These are phyloP conservation scores for Acarospora socialis DNA, from an alignment of 2,329 filamentous ascomycete species.

Conservation along the genomic window DNA sequence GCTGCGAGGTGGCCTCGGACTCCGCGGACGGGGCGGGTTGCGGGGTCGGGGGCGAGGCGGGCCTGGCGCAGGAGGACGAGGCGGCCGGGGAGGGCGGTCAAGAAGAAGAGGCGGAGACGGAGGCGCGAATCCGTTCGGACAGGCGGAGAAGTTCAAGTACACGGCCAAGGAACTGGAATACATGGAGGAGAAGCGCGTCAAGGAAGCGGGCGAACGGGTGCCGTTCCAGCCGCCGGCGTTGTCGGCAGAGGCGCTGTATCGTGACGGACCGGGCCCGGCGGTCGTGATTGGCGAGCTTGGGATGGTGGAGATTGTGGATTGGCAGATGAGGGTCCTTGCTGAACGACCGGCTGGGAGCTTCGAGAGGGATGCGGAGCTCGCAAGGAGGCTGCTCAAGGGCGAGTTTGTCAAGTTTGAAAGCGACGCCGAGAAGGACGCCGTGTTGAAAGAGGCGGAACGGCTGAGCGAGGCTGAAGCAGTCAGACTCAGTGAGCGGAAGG, in stretches of 20 bases:
- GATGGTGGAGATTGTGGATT: slow-evolving; percentile 13
- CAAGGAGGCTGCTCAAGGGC: slow-evolving; percentile 23
- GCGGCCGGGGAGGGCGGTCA: slow-evolving; percentile 18
- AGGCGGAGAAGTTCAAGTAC: slow-evolving; percentile 19
- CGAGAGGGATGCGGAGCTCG: slow-evolving; percentile 19
- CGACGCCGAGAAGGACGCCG: slow-evolving; percentile 24
- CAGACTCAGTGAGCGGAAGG: slow-evolving; percentile 23
- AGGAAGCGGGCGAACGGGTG: slow-evolving; percentile 11
- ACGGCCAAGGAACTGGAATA: slow-evolving; percentile 19
- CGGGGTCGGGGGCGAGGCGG: slow-evolving; percentile 9
- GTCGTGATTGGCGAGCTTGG: slow-evolving; percentile 4
- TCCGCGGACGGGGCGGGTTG: background rate
- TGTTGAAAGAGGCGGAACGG: slow-evolving; percentile 22
- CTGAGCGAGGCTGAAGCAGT: slow-evolving; percentile 22
- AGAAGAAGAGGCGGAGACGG: slow-evolving; percentile 16
- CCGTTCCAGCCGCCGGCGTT: background rate
- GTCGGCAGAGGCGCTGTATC: background rate
- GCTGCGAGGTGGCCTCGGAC: background rate
- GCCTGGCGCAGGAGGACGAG: slow-evolving; percentile 8
- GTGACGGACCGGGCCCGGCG: slow-evolving; percentile 1
- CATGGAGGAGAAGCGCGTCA: slow-evolving; percentile 20
- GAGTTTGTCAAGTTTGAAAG: slow-evolving; percentile 25
- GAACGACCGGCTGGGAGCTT: slow-evolving; percentile 15
- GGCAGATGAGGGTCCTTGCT: slow-evolving; percentile 24
- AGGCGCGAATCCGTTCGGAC: too few species aligned